Evolutionary conservation across 768 basidiomycete species (phyloP), one percentile per base, ranked within the genome.

Genomic region (Antrodiella citrinella): DNA sequence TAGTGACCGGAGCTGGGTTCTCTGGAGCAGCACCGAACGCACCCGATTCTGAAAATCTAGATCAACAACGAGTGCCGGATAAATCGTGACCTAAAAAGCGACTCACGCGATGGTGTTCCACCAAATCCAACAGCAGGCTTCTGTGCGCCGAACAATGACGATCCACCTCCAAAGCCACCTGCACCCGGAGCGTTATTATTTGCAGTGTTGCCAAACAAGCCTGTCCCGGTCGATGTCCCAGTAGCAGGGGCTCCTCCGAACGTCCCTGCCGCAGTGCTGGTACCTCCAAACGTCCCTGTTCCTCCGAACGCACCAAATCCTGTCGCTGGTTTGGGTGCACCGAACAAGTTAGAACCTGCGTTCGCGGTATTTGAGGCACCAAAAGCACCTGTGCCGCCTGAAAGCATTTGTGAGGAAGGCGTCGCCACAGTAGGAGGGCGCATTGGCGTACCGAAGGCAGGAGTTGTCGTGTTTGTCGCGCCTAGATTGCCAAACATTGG

Each of bases 261-360:
- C 13, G 77, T 57, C 23, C 71, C 67, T 23, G 69, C 65, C 41
- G 61, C 55, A 5, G 41, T 43, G n/a, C 10, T 48, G 58, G 72
- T 62, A 45, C 63, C 66, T 50, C 80, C 76, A 62, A 84, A 83
- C 4, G 74, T 68, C 48, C 75, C 70, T 24, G 76, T 78, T 39
- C 80, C 81, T 44, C 82, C 75, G 63, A 89, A 89, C 52, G 83
- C 77, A 58, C 88, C 85, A 66, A 92, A 91, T 11, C 84, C 87
- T 10, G 80, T 71, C 3, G 82, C 62, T 38, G 86, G 85, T 61
- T 91, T 90, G 24, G 81, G 64, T 42, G 70, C 75, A 30, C 82
- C 84, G 53, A 90, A 90, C 39, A 79, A 65, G 48, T 77, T 68
- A 19, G 58, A 66, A 68, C 42, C 68, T 41, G 59, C 62, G 35